A percentile compares a stretch with the other conserved stretches of the same genome.
These are phyloP conservation scores for Calycina herbarum DNA, from an alignment of 2,329 filamentous ascomycete species.

Conservation along the genomic window DNA sequence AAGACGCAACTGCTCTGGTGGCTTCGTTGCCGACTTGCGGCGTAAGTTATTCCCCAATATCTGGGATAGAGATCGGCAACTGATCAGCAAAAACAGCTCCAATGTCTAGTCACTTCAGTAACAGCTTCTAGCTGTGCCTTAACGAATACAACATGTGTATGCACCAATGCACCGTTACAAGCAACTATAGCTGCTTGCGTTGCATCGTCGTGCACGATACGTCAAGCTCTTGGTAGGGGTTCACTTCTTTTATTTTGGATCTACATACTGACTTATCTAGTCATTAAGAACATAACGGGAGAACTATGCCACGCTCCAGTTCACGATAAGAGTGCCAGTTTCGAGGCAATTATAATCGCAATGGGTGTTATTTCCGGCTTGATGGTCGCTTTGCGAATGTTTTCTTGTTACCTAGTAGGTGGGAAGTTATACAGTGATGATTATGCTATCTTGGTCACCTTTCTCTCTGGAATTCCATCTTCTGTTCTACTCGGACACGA, in stretches of 20 bases:
- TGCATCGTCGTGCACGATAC: slow-evolving; percentile 39
- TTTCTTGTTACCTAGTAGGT: background rate
- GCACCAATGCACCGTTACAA: slow-evolving; percentile 39
- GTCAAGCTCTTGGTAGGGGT: slow-evolving; percentile 39
- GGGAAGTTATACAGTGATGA: slow-evolving; percentile 41
- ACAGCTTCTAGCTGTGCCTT: slow-evolving; percentile 39
- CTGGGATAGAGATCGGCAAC: background rate
- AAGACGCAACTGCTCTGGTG: background rate
- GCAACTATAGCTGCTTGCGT: slow-evolving; percentile 40
- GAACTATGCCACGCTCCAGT: slow-evolving; percentile 40
- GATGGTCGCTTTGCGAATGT: slow-evolving; percentile 21
- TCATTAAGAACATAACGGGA: slow-evolving; percentile 41
- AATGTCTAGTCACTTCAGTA: slow-evolving; percentile 22
- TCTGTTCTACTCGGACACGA: slow-evolving; percentile 36
- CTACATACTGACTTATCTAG: slow-evolving; percentile 1
- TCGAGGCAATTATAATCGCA: background rate
- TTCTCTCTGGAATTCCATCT: slow-evolving; percentile 35
- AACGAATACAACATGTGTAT: slow-evolving; percentile 43
- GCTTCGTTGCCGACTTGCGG: slow-evolving; percentile 8
- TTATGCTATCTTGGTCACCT: slow-evolving; percentile 37
- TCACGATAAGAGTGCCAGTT: slow-evolving; percentile 9
- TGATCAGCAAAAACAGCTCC: slow-evolving; percentile 17
- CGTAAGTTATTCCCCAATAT: slow-evolving; percentile 4
- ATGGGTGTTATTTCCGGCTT: slow-evolving; percentile 33
- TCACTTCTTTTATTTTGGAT: background rate